A percentile compares a stretch with the other conserved stretches of the same genome.
Evolutionary conservation across 371 early-diverging fungal species (phyloP).

Genomic region (Haplosporangium sp.): DNA sequence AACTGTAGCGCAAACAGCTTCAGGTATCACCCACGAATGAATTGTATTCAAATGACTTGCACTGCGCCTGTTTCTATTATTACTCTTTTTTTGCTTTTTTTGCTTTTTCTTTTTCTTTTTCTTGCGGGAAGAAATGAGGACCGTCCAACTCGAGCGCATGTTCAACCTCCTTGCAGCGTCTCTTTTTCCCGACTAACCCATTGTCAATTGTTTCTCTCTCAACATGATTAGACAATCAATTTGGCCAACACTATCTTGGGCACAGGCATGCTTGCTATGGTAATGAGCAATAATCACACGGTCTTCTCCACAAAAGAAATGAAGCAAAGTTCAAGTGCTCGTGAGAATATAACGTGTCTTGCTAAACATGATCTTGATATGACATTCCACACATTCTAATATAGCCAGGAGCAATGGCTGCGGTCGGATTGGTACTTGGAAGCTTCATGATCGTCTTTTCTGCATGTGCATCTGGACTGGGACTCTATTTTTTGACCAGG

Average conservation of each 20-base stretch:
- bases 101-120: neutral
- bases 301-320: neutral
- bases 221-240: slow-evolving; percentile 67
- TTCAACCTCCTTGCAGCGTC: neutral
- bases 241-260: slow-evolving; percentile 95
- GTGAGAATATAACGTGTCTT: too few species aligned
- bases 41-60: too few species aligned
- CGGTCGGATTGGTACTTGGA: slow-evolving; percentile 88
- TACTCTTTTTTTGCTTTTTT: neutral
- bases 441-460: slow-evolving; percentile 82
- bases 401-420: slow-evolving; percentile 86
- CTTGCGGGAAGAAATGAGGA: neutral
- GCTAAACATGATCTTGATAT: too few species aligned
- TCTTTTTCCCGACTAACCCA: neutral
- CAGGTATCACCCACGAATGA: too few species aligned
- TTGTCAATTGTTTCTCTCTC: neutral
- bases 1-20: neutral
- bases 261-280: slow-evolving; percentile 98
- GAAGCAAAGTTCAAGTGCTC: neutral
- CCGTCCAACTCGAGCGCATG: neutral
- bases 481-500: slow-evolving; percentile 85
- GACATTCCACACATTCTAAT: neutral
- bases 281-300: slow-evolving; percentile 36
- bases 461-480: slow-evolving; percentile 80
- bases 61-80: neutral